Percentiles rank a stretch among this genome's conserved stretches.
Evolutionary conservation across 2,329 filamentous ascomycete genomes (phyloP).

Genomic region (Sordariomycetes sp.): DNA sequence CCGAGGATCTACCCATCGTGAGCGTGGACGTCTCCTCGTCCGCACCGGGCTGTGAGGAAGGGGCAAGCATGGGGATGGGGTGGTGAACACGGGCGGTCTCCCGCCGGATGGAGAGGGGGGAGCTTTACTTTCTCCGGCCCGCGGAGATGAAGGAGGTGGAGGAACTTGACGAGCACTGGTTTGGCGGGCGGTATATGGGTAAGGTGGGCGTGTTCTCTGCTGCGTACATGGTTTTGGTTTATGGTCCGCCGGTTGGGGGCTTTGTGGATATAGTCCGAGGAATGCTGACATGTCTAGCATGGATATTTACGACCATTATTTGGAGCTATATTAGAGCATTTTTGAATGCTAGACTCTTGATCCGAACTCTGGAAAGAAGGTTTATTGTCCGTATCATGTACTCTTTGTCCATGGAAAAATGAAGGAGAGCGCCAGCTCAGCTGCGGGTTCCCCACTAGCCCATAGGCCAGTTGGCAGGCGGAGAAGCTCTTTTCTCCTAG

Average conservation of each 20-base stretch:
- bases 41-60: constrained; percentile 17
- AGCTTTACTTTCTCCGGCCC: constrained; percentile 73
- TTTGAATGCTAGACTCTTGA: no score
- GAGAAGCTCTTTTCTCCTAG: no score
- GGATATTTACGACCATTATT: background rate
- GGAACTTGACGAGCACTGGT: constrained; percentile 88
- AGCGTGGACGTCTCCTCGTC: constrained; percentile 37
- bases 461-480: no score
- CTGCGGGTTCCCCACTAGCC: no score
- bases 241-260: no score
- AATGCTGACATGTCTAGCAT: background rate
- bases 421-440: no score
- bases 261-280: background rate
- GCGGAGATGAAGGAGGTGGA: constrained; percentile 77
- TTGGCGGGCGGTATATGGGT: constrained; percentile 76
- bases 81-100: constrained; percentile 29
- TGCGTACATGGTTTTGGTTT: constrained; percentile 53
- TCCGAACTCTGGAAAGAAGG: no score
- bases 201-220: constrained; percentile 70
- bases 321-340: no score
- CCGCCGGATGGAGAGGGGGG: constrained; percentile 62
- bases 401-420: no score
- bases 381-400: no score
- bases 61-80: constrained; percentile 11
- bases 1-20: constrained; percentile 20